A percentile compares a stretch with the other conserved stretches of the same genome.
Conservation (phyloP, 225 moss, liverwort and hornwort genomes). For the Bryum argenteum region DNA sequence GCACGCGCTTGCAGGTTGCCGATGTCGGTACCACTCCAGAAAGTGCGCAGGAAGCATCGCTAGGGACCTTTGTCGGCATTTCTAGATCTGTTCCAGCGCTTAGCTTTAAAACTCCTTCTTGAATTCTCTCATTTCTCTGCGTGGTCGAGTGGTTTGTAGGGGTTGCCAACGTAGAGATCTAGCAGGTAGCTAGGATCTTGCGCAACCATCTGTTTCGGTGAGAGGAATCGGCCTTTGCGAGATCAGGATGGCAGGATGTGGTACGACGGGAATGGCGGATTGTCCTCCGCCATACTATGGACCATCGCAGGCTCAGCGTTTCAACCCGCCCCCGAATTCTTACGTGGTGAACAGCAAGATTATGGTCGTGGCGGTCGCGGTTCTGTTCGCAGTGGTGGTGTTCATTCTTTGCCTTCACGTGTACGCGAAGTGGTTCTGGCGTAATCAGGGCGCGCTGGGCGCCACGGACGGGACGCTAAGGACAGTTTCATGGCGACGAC, state of each 20-base stretch:
- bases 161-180: no score
- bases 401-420: constrained; percentile 71
- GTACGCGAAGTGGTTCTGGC: constrained; percentile 83
- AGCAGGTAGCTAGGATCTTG: background rate
- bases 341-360: constrained; percentile 71
- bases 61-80: no score
- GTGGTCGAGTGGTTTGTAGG: no score
- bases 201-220: background rate
- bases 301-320: background rate
- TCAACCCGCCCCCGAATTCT: constrained; percentile 8
- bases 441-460: constrained; percentile 24
- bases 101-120: no score
- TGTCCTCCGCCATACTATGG: background rate
- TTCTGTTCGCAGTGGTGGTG: constrained; percentile 65
- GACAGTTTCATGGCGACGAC: constrained; percentile 43
- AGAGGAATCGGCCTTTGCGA: background rate
- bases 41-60: no score
- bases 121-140: no score
- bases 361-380: constrained; percentile 69
- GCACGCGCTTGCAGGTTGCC: no score
- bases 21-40: no score
- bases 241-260: constrained; percentile 11
- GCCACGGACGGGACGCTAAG: constrained; percentile 18
- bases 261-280: constrained; percentile 11
- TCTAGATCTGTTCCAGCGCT: no score